phyloP scores from a whole-genome alignment of 73 alveolate genomes.

The Tetrahymena borealis region DNA sequence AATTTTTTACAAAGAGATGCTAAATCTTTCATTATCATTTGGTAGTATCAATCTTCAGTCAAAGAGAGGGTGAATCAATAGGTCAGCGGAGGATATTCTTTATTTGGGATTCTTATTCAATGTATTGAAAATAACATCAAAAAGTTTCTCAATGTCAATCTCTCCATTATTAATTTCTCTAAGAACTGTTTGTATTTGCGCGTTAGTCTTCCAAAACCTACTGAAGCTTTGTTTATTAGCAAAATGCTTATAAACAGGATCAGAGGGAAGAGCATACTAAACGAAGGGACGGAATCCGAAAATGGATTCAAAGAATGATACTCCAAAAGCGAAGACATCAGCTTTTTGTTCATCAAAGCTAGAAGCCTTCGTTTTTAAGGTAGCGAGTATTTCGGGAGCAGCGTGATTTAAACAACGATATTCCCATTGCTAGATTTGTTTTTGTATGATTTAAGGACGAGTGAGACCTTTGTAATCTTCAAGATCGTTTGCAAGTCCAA shows the following conservation, averaged over 20 bases:
- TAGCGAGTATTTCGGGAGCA: not conserved
- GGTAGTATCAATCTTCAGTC: not conserved
- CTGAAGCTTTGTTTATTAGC: not conserved
- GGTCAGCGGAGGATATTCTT: not conserved
- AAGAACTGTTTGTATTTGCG: not conserved
- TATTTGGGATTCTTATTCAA: not conserved
- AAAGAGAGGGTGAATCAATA: not conserved
- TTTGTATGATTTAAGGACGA: not conserved
- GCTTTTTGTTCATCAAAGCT: not conserved
- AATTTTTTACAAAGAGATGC: no score
- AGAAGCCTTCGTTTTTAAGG: not conserved
- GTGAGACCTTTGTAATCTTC: not conserved
- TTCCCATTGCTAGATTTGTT: not conserved
- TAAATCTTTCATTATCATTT: no score
- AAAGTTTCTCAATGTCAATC: not conserved
- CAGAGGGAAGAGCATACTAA: not conserved
- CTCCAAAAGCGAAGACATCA: not conserved
- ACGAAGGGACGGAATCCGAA: not conserved
- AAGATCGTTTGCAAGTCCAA: not conserved
- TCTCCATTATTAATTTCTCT: not conserved
- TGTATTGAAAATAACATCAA: not conserved
- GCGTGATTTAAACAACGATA: not conserved
- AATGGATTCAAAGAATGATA: not conserved
- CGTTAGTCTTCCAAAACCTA: not conserved
- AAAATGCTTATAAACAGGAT: not conserved